Percentiles rank a stretch among this genome's conserved stretches.
phyloP scores from a whole-genome alignment of 2,329 filamentous ascomycete species.

The Simplicillium sp. region DNA sequence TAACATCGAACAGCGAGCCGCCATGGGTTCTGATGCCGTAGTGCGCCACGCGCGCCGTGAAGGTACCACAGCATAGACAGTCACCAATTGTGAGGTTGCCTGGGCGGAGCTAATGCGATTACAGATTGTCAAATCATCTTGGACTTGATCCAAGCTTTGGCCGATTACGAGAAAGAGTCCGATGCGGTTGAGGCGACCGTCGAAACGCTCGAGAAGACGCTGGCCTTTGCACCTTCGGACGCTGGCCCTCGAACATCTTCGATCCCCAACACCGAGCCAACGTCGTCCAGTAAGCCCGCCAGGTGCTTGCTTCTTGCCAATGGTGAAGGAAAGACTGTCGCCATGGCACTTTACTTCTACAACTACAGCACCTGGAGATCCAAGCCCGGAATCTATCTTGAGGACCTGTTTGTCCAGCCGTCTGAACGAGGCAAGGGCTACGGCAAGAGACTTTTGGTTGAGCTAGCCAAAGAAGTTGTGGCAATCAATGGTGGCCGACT shows the following conservation, averaged over 20 bases:
- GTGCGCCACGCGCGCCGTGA: constrained; percentile 44
- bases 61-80: constrained; percentile 28
- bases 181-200: constrained; percentile 70
- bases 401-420: constrained; percentile 79
- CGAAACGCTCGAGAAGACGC: constrained; percentile 59
- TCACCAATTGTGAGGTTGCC: too few relatives aligned
- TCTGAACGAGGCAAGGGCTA: constrained; percentile 67
- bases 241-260: constrained; percentile 25
- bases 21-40: neutral
- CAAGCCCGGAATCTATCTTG: constrained; percentile 82
- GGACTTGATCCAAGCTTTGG: constrained; percentile 72
- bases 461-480: constrained; percentile 70
- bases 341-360: constrained; percentile 88
- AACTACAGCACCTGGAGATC: constrained; percentile 93
- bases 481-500: constrained; percentile 64
- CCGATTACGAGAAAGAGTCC: constrained; percentile 75
- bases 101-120: too few relatives aligned
- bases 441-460: constrained; percentile 64
- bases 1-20: too few relatives aligned
- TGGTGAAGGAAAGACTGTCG: constrained; percentile 41
- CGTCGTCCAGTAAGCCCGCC: constrained; percentile 51
- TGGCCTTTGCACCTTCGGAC: constrained; percentile 61
- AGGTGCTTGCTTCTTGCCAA: constrained; percentile 63
- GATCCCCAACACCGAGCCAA: constrained; percentile 40
- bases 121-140: constrained; percentile 78